A percentile compares a stretch with the other conserved stretches of the same genome.
phyloP scores from a whole-genome alignment of 306 rosid genomes.

The Ochetophila trinervis region DNA sequence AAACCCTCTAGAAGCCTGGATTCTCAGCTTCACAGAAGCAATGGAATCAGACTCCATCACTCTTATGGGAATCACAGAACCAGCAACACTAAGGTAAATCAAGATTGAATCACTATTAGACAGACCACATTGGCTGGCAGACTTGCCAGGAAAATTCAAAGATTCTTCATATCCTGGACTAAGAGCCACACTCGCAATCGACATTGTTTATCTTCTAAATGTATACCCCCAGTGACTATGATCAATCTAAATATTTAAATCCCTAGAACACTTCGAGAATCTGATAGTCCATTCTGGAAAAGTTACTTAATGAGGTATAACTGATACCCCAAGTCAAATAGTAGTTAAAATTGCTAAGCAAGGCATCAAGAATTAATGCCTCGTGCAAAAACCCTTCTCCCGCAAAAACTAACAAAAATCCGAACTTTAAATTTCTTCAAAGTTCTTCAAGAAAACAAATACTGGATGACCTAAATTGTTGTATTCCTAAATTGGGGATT shows the following conservation, averaged over 20 bases:
- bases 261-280: constrained; percentile 22
- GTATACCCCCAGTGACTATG: constrained; percentile 37
- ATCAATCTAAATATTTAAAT: constrained; percentile 30
- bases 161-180: constrained; percentile 37
- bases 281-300: not conserved
- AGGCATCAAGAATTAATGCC: constrained; percentile 10
- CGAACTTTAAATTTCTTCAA: not conserved
- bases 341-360: constrained; percentile 3
- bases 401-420: constrained; percentile 19
- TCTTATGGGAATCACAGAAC: constrained; percentile 63
- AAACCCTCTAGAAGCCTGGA: constrained; percentile 56
- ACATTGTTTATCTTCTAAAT: constrained; percentile 41
- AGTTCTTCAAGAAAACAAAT: not conserved
- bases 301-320: constrained; percentile 3
- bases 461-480: not conserved
- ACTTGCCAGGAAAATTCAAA: constrained; percentile 20
- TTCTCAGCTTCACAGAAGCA: constrained; percentile 75
- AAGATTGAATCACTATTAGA: constrained; percentile 38
- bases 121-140: constrained; percentile 18
- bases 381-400: constrained; percentile 6
- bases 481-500: not conserved
- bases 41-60: constrained; percentile 62
- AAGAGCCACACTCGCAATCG: constrained; percentile 48
- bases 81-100: constrained; percentile 59
- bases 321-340: constrained; percentile 2